Evolutionary conservation across 306 rosid genomes (phyloP).

Genomic region (Trifolium fragiferum): DNA sequence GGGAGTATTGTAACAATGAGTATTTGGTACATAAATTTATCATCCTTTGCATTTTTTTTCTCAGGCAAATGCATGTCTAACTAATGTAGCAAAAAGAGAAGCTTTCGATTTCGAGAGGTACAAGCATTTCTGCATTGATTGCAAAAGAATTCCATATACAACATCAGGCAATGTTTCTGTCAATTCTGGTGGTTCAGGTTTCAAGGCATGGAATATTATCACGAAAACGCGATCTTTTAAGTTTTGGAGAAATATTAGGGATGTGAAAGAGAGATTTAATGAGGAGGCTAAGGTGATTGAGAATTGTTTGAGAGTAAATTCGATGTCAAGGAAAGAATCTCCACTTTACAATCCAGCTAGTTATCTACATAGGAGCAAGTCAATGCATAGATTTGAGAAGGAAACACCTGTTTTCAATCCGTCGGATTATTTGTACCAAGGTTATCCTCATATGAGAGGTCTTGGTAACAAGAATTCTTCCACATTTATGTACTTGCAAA

Average conservation of each 20-base stretch:
- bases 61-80: slow-evolving; percentile 82
- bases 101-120: slow-evolving; percentile 72
- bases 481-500: slow-evolving; percentile 59
- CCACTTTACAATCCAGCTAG: slow-evolving; percentile 47
- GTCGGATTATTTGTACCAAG: slow-evolving; percentile 62
- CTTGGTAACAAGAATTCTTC: slow-evolving; percentile 48
- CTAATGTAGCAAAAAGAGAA: slow-evolving; percentile 64
- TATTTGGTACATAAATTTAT: background rate
- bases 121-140: slow-evolving; percentile 70
- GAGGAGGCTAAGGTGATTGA: slow-evolving; percentile 81
- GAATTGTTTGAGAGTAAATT: slow-evolving; percentile 62
- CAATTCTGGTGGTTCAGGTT: slow-evolving; percentile 44
- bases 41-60: slow-evolving; percentile 6
- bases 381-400: slow-evolving; percentile 46
- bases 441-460: slow-evolving; percentile 76
- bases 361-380: slow-evolving; percentile 44
- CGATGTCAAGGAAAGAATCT: slow-evolving; percentile 53
- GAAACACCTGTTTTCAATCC: slow-evolving; percentile 87
- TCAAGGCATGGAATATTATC: slow-evolving; percentile 48
- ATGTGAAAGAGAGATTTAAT: slow-evolving; percentile 68
- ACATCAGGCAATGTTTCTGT: slow-evolving; percentile 39
- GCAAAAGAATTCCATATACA: slow-evolving; percentile 64
- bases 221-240: slow-evolving; percentile 55
- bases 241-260: slow-evolving; percentile 56
- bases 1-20: slow-evolving; percentile 19